Conservation (phyloP, 805 yeast species). For the Kazachstania taianensis region DNA sequence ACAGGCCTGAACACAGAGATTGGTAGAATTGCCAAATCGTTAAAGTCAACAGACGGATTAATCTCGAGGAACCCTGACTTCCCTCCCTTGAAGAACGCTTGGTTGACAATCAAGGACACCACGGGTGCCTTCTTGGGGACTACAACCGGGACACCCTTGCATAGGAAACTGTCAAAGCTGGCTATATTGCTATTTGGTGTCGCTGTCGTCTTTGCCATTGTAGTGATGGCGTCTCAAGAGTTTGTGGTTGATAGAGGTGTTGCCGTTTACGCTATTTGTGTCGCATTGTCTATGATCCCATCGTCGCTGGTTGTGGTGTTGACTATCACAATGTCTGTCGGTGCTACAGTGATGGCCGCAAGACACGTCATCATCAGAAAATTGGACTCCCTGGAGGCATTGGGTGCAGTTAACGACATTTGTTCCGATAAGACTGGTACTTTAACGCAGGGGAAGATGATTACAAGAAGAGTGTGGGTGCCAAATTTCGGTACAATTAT, state of each 20-base stretch:
- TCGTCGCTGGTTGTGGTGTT: conserved; percentile 97
- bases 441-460: conserved; percentile 83
- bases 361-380: conserved; percentile 89
- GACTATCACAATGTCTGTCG: conserved; percentile 92
- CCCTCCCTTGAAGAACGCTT: conserved; percentile 31
- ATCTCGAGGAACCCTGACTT: conserved; percentile 32
- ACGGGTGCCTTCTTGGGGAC: conserved; percentile 66
- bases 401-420: conserved; percentile 88
- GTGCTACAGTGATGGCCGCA: conserved; percentile 92
- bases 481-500: conserved; percentile 66
- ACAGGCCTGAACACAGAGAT: conserved; percentile 86
- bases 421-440: conserved; percentile 92
- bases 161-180: conserved; percentile 61
- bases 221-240: conserved; percentile 77
- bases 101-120: conserved; percentile 39
- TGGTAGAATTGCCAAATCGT: conserved; percentile 88
- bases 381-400: conserved; percentile 86
- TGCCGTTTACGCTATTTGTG: conserved; percentile 83
- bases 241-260: conserved; percentile 69
- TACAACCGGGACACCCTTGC: conserved; percentile 73
- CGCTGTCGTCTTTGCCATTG: conserved; percentile 78
- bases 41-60: conserved; percentile 28
- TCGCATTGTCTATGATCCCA: conserved; percentile 97
- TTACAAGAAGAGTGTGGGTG: conserved; percentile 74
- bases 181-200: conserved; percentile 62